phyloP scores from a whole-genome alignment of 768 basidiomycete species.

The Grammothele lineata region DNA sequence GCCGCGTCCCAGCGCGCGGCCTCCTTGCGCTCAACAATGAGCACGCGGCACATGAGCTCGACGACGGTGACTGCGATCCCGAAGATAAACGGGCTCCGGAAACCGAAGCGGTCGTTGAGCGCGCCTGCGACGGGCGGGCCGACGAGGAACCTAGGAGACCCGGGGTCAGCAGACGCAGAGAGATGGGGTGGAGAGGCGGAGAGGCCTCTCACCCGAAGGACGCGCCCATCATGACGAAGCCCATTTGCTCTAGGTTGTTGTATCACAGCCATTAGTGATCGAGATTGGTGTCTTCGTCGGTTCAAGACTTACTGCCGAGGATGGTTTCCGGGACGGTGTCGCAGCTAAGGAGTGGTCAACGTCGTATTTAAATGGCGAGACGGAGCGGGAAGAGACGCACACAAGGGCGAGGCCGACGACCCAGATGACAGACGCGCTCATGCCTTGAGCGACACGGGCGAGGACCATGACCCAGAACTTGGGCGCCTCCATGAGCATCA shows the following conservation, averaged over 20 bases:
- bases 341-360: too few relatives aligned
- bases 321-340: slow-evolving; percentile 32
- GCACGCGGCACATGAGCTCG: slow-evolving; percentile 33
- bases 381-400: slow-evolving; percentile 18
- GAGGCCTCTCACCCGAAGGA: slow-evolving; percentile 29
- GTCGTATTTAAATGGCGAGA: too few relatives aligned
- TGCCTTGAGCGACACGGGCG: slow-evolving; percentile 35
- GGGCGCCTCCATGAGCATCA: slow-evolving; percentile 37
- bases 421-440: slow-evolving; percentile 38
- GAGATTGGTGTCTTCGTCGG: background rate
- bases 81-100: slow-evolving; percentile 35
- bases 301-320: slow-evolving; percentile 30
- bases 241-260: slow-evolving; percentile 31
- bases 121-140: slow-evolving; percentile 38
- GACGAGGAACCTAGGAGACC: slow-evolving; percentile 25
- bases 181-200: too few relatives aligned
- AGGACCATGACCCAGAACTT: slow-evolving; percentile 36
- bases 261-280: background rate
- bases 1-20: slow-evolving; percentile 30
- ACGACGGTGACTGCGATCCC: slow-evolving; percentile 28
- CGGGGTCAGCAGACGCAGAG: background rate
- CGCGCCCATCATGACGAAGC: slow-evolving; percentile 36
- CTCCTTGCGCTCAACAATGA: slow-evolving; percentile 35
- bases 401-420: slow-evolving; percentile 35
- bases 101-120: slow-evolving; percentile 32